phyloP scores from a whole-genome alignment of 2,329 filamentous ascomycete genomes.

The Mariannaea sp. region DNA sequence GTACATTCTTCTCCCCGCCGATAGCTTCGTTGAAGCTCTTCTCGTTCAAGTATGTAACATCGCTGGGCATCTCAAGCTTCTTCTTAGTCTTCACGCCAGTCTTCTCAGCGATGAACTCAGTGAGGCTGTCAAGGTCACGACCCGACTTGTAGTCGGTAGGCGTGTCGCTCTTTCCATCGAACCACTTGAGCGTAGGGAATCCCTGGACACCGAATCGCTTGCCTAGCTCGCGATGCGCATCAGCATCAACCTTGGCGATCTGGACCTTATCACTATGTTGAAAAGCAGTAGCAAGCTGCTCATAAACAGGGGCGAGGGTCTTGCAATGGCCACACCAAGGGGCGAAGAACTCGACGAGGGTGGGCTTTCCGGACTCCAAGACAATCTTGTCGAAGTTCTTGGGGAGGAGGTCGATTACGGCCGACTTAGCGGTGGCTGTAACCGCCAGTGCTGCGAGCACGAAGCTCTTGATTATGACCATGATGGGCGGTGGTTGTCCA shows the following conservation, averaged over 20 bases:
- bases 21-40: conserved; percentile 75
- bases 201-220: conserved; percentile 88
- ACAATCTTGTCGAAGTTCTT: conserved; percentile 91
- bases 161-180: conserved; percentile 89
- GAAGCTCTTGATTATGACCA: conserved; percentile 66
- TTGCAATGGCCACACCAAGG: conserved; percentile 99
- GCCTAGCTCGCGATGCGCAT: conserved; percentile 82
- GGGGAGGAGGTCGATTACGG: conserved; percentile 87
- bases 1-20: conserved; percentile 83
- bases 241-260: conserved; percentile 96
- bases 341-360: conserved; percentile 96
- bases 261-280: conserved; percentile 74
- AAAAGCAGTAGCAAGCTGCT: conserved; percentile 81
- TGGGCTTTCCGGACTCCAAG: conserved; percentile 89
- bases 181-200: conserved; percentile 97
- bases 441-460: conserved; percentile 60
- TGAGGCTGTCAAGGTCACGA: conserved; percentile 84
- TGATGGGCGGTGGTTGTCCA: conserved; percentile 39
- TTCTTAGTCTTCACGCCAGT: conserved; percentile 80
- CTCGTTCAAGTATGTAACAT: conserved; percentile 81
- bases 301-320: conserved; percentile 90
- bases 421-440: conserved; percentile 70
- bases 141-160: conserved; percentile 86
- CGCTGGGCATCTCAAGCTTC: conserved; percentile 73
- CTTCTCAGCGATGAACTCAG: conserved; percentile 82